Evolutionary conservation across 2,329 filamentous ascomycete genomes (phyloP), one percentile per base, ranked within the genome.

Genomic region (Aureobasidium musti): DNA sequence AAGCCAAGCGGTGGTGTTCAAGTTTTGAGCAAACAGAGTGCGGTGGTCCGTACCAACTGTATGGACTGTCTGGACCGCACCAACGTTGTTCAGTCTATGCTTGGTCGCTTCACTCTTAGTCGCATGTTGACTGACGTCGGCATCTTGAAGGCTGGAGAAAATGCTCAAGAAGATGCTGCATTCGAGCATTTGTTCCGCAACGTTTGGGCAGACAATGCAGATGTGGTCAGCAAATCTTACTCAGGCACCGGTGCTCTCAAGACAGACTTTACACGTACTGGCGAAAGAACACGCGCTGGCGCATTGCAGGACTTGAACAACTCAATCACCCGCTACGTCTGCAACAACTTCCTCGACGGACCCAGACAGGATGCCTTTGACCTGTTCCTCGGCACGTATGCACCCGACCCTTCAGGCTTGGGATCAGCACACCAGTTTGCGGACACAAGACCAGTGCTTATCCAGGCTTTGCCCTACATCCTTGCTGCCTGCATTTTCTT

Each of bases 61-160:
- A 99, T 99, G 95, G 95, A 99, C 79, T 99, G 96, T 71, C 86
- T 99, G 17, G 95, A 99, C 78, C 90, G 95, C 63, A 99, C 95
- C 63, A 99, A 99, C 73, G 93, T 99, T 7, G 92, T 99, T 3
- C 95, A 99, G 79, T 96, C 92, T 77, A 97, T 98, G 90, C 86
- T 99, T 67, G 95, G 91, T 11, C 89, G 94, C 61, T 93, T 89
- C 86, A 91, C 91, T 17, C 82, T 99, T 47, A 93, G 93, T 69
- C 89, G 92, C 70, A 95, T 97, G 82, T 87, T 99, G 67, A 86
- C 89, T 69, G 94, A 98, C 72, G 81, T 92, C 3, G 93, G 93
- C 41, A 81, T 97, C 61, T 85, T 98, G 72, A 79, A 86, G 63
- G 85, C 87, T 30, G 92, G 92, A 65, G 87, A 94, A 73, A 88